Evolutionary conservation across 169 alveolate genomes (phyloP), one percentile per base, ranked within the genome.

Genomic region (Perkinsus chesapeaki): DNA sequence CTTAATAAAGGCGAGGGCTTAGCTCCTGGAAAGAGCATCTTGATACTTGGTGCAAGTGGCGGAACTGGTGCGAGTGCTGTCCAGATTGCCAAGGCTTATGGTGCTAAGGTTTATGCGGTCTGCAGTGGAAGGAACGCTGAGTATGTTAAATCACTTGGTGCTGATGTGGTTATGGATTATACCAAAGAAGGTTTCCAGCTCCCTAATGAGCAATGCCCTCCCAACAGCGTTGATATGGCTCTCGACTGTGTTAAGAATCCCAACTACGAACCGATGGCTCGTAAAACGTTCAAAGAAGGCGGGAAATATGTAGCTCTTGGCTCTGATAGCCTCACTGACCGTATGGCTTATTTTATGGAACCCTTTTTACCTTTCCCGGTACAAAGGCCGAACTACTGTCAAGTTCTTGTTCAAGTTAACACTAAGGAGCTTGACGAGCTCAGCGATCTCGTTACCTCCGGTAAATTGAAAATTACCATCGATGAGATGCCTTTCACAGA

Each of bases 121-220:
- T 90, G 92, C 19, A 90, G 92, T 43, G 39, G 39, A 27, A 90
- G 39, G 43, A 90, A 90, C 92, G 92, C 39, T 36, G 48, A 90
- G 0, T 90, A 34, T 43, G 92, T 90, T 12, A 90, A 31, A 27
- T 36, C n/a, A 9, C 39, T 90, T 20, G 39, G 39, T 12, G 43
- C 92, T 20, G 92, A 90, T 31, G 34, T 31, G 47, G 92, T 90
- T 3, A 10, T 90, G 16, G 31, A 12, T 12, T 91, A 73, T 37
- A 73, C 43, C 37, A 43, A n/a, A 16, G 96, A 95, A 72, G 92
- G 60, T 16, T 43, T 43, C 60, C 60, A 43, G 60, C 60, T 43
- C 60, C 60, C 60, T 16, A 43, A 43, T 16, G 60, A 43, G 23
- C 60, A 43, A 16, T 43, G 60, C 60, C 60, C 60, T 9, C 23